phyloP scores from a whole-genome alignment of 768 basidiomycete genomes.

The Coprinellus micaceus region DNA sequence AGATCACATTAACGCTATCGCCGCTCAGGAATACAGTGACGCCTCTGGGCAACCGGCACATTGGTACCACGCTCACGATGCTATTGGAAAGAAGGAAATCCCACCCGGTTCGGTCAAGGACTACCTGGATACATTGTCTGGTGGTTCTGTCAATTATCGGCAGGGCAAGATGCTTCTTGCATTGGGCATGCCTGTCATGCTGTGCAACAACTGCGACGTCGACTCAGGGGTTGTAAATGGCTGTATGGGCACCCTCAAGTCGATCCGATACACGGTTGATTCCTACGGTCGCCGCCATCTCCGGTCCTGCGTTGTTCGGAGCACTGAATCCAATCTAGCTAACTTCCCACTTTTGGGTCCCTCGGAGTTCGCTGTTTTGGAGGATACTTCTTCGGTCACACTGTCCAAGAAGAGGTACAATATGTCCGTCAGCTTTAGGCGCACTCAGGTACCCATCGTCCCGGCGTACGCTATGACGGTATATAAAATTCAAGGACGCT shows the following conservation, averaged over 20 bases:
- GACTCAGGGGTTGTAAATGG: slow-evolving; percentile 30
- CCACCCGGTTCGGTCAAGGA: neutral
- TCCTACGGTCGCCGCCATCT: slow-evolving; percentile 9
- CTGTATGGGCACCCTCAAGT: slow-evolving; percentile 14
- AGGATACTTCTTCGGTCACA: slow-evolving; percentile 2
- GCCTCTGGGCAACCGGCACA: neutral
- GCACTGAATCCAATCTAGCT: neutral
- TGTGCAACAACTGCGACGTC: slow-evolving; percentile 29
- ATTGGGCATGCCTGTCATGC: slow-evolving; percentile 31
- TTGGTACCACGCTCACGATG: slow-evolving; percentile 14
- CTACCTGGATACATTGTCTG: neutral
- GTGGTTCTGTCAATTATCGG: slow-evolving; percentile 1
- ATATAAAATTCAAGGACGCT: slow-evolving; percentile 30
- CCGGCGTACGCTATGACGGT: slow-evolving; percentile 29
- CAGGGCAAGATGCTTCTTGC: slow-evolving; percentile 16
- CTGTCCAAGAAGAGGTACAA: neutral
- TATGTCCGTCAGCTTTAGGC: neutral
- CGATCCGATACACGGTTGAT: slow-evolving; percentile 16
- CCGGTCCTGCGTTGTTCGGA: slow-evolving; percentile 17
- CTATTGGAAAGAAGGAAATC: neutral
- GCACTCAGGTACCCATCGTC: slow-evolving; percentile 22
- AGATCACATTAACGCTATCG: slow-evolving; percentile 9
- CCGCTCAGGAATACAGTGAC: neutral
- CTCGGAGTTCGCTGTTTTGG: slow-evolving; percentile 13
- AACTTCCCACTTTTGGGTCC: neutral